Evolutionary conservation across 768 basidiomycete species (phyloP).

Genomic region (Podaxis mareebaensis): DNA sequence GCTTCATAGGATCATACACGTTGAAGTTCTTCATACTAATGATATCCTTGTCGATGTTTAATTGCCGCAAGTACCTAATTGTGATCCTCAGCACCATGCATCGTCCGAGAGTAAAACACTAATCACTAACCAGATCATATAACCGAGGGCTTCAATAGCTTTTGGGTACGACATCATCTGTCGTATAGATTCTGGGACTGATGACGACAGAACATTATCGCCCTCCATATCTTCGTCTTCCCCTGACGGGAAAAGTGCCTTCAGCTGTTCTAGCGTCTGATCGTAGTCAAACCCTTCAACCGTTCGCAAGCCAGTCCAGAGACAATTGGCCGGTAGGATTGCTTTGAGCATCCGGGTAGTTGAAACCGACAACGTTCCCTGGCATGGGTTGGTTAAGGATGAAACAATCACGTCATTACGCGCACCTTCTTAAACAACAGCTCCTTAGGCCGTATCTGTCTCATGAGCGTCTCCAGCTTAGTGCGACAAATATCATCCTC

Average conservation of each 20-base stretch:
- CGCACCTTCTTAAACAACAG: constrained; percentile 84
- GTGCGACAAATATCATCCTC: constrained; percentile 93
- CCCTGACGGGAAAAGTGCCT: constrained; percentile 56
- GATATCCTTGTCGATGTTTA: constrained; percentile 96
- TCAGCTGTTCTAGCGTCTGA: constrained; percentile 67
- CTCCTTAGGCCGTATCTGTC: constrained; percentile 90
- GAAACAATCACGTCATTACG: not conserved
- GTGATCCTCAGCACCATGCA: constrained; percentile 30
- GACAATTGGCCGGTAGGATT: constrained; percentile 75
- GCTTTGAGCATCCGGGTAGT: constrained; percentile 83
- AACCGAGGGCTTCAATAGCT: constrained; percentile 86
- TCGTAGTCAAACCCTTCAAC: constrained; percentile 83
- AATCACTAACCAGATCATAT: constrained; percentile 78
- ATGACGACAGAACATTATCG: constrained; percentile 36
- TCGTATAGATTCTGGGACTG: constrained; percentile 72
- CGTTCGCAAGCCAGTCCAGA: constrained; percentile 86
- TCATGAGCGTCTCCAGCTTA: constrained; percentile 88
- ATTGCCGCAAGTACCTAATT: constrained; percentile 74
- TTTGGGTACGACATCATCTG: constrained; percentile 62
- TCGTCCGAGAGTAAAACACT: not conserved
- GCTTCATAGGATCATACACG: constrained; percentile 92
- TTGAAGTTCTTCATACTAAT: constrained; percentile 98
- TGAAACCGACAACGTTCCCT: constrained; percentile 86
- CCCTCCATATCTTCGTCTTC: constrained; percentile 45
- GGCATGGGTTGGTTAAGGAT: constrained; percentile 8